Evolutionary conservation across 2,329 filamentous ascomycete genomes (phyloP), one percentile per base, ranked within the genome.

Genomic region (Tolypocladium pustulatum): DNA sequence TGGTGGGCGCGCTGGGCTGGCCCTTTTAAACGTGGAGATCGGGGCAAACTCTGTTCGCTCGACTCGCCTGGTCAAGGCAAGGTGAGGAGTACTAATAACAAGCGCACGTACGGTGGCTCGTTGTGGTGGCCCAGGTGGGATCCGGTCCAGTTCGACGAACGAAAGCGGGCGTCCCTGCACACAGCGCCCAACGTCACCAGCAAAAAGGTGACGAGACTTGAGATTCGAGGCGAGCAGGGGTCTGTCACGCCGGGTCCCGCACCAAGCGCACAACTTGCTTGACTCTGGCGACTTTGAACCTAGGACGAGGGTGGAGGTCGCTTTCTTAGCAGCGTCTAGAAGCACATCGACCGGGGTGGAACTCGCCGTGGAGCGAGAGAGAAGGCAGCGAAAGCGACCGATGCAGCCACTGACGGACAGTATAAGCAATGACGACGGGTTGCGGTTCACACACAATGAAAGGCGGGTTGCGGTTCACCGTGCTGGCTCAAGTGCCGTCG

Each of bases 21-120:
- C 49, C 49, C 49, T 52, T 52, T 51, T 22, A 52, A 34, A 59
- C 56, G 61, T 60, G 61, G 60, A 62, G 58, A 61, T 58, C 51
- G 59, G 60, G 57, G 54, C 40, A 62, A 57, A 60, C 43, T 60
- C 58, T 61, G 59, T 62, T 54, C 55, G 61, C 59, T 60, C 61
- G 56, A 36, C 43, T 55, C 52, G 56, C 15, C 41, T 49, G 25
- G 43, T 30, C 43, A 9, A 17, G 43, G 13, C n/a, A 30, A 49
- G 17, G 40, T 38, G 52, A 13, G 46, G 46, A 15, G 38, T 41
- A 41, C 20, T n/a, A n/a, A n/a, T n/a, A n/a, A n/a, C n/a, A n/a
- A n/a, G n/a, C n/a, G 12, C 3, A 12, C 3, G 37, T 38, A 49
- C 27, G 49, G 49, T 52, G 46, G 27, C 15, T 30, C 25, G 12